Evolutionary conservation across 257 asterid genomes (phyloP), one percentile per base, ranked within the genome.

Genomic region (Euphrasia confusa): DNA sequence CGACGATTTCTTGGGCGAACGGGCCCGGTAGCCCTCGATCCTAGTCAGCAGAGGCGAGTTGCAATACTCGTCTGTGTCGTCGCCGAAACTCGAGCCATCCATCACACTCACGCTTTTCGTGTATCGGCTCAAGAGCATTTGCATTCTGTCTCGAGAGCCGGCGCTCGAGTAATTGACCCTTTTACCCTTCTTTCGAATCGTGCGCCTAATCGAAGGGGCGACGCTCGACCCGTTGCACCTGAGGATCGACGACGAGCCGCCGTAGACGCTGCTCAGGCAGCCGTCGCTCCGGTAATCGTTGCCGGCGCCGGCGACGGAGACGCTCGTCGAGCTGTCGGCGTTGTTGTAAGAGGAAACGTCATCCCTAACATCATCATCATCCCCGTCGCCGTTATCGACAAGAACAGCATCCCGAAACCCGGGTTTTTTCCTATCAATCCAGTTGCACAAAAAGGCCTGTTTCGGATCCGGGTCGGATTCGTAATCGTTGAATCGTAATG

Each of bases 251-350:
- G 68, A 72, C 1, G 89, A 79, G 65, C 79, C 72, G 72, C 79
- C 72, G 72, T 80, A 80, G 71, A 47, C 13, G 6, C 72, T 80
- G 48, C 77, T 77, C 63, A 74, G 66, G 69, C 71, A 71, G 55
- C 82, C 73, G 64, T 83, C 90, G 71, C 96, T 84, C 76, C 78
- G 84, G 6, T 87, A 79, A 80, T 83, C 94, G 69, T 76, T 73
- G 37, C 72, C 76, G 37, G 71, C 76, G 69, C 79, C 33, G 32
- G n/a, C 56, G 21, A 14, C 72, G 32, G 82, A 60, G 4, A 75
- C 85, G 72, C 81, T 90, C n/a, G 85, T 82, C 69, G 75, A 39
- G 64, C 87, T 78, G 64, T 79, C 85, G 35, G 33, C 60, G 58
- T 75, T 82, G 6, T 48, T 14, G 6, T 1, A 48, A 66, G 74